These are phyloP conservation scores for Domatiomyces globalis DNA, from an alignment of 2,329 filamentous ascomycete species.

Conservation along the genomic window DNA sequence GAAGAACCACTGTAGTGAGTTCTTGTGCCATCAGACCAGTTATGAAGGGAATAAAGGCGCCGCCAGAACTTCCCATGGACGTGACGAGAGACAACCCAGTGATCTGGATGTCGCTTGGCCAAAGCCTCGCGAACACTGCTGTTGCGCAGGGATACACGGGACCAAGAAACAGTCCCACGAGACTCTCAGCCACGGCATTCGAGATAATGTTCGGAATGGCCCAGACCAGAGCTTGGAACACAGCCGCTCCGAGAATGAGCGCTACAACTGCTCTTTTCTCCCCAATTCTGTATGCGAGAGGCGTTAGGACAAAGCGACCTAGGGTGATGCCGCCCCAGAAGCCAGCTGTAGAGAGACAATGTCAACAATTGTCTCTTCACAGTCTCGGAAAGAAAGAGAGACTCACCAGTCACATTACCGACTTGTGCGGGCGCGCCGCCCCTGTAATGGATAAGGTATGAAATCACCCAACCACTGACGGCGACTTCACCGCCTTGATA, in stretches of 20 bases:
- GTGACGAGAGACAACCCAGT: constrained; percentile 27
- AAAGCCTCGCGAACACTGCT: constrained; percentile 20
- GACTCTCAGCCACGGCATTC: constrained; percentile 45
- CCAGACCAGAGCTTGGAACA: constrained; percentile 22
- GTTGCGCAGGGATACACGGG: constrained; percentile 59
- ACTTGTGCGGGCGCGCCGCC: constrained; percentile 55
- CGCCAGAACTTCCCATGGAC: constrained; percentile 30
- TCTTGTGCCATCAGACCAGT: constrained; percentile 36
- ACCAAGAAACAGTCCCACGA: constrained; percentile 62
- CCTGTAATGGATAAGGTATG: constrained; percentile 62
- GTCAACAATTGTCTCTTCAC: neutral
- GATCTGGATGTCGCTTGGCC: constrained; percentile 27
- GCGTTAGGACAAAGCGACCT: constrained; percentile 57
- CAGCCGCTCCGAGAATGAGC: constrained; percentile 46
- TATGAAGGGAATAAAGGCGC: constrained; percentile 32
- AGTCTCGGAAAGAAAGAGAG: neutral
- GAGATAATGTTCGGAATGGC: constrained; percentile 24
- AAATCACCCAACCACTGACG: constrained; percentile 76
- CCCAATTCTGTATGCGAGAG: constrained; percentile 51
- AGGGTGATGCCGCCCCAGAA: constrained; percentile 60
- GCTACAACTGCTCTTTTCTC: constrained; percentile 55
- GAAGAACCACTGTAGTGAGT: constrained; percentile 35
- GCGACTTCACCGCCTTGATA: constrained; percentile 78
- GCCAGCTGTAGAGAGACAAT: constrained; percentile 28
- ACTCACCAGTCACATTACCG: constrained; percentile 54